Base-by-base conservation (phyloP, 139 green algal genomes). In the Asterochloris erici region DNA sequence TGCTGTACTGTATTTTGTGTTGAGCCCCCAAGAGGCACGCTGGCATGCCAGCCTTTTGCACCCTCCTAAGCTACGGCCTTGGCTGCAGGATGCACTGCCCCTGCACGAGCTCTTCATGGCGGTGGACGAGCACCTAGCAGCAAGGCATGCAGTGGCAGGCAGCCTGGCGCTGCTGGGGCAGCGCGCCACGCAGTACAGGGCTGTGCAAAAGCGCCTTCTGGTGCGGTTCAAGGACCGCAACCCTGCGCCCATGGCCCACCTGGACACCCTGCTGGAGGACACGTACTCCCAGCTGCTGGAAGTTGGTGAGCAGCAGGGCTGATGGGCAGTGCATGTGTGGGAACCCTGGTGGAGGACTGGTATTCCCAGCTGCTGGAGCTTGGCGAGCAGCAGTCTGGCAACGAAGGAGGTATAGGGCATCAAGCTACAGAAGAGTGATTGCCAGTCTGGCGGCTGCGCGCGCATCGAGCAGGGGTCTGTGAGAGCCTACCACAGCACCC, bases 151-250 rank as follows among this genome's bases (percentile, higher is more conserved):
- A 23, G 76, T 80, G 17, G 23, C 38, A n/a, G 76, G 60, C 21
- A 80, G 24, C 23, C 24, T 70, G 54, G 54, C 12, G 21, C 60
- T 62, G 15, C 60, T 80, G 14, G 60, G 60, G 47, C 60, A 80
- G 24, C 61, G 60, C 13, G 76, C 76, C 29, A 61, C 68, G 76
- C 76, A 80, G 76, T 62, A 80, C 11, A 24, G 60, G 23, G 76
- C 76, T 26, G 76, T 80, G 76, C 76, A 80, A 62, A 80, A 80
- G 23, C 76, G 76, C 60, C 76, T 80, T n/a, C 76, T 80, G 14
- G 54, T 80, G 76, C 60, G 60, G 14, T 69, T 80, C 60, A 80
- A 80, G 38, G 76, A 80, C 76, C 54, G 60, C 9, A 61, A 80
- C 60, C 76, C 76, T 23, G 61, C 12, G 60, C 68, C 60, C 60